Conservation (phyloP, 345 rosid species). For the Populus deltoides region DNA sequence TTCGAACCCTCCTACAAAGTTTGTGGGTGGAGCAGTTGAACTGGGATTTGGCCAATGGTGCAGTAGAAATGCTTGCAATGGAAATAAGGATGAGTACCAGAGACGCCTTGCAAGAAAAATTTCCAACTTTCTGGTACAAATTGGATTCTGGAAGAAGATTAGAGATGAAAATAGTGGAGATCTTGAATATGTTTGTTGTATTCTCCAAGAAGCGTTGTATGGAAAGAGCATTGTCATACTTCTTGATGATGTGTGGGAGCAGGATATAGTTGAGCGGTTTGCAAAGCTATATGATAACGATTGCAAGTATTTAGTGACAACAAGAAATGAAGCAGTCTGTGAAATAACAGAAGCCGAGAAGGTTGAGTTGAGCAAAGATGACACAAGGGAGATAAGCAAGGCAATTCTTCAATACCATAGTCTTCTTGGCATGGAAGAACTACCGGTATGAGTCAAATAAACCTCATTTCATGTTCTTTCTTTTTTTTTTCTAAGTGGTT, state of each 20-base stretch:
- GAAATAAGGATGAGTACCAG: neutral
- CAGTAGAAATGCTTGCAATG: neutral
- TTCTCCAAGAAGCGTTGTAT: neutral
- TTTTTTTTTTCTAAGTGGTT: neutral
- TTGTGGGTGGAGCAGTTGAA: neutral
- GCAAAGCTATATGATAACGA: neutral
- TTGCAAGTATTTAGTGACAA: neutral
- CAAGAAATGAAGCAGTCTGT: neutral
- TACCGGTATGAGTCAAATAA: neutral
- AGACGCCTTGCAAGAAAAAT: neutral
- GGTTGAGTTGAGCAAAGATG: neutral
- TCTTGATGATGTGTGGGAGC: neutral
- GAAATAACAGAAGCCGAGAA: neutral
- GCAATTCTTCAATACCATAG: neutral
- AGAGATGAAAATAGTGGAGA: neutral
- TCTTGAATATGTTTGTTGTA: neutral
- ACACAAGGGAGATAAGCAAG: neutral
- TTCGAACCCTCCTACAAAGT: neutral
- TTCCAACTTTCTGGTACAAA: neutral
- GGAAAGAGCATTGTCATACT: neutral
- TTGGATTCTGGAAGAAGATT: neutral
- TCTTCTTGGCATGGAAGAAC: neutral
- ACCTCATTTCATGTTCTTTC: neutral
- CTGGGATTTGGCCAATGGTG: neutral
- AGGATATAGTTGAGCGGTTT: neutral